Evolutionary conservation across 1,284 basidiomycete genomes (phyloP), one percentile per base, ranked within the genome.

Genomic region (Naganishia liquefaciens): DNA sequence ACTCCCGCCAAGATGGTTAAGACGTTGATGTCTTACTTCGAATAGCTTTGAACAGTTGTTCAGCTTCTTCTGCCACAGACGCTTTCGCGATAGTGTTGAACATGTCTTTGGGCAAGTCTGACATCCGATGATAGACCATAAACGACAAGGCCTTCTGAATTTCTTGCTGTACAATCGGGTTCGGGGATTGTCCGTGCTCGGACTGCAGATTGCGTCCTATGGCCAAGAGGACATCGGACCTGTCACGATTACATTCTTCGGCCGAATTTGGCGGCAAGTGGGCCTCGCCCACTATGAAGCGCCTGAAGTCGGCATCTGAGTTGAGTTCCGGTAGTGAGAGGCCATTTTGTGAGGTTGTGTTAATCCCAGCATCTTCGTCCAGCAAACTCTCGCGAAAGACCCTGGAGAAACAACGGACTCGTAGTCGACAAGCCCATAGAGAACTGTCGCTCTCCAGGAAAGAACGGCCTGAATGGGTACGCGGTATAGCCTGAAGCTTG

Each of bases 391-490:
- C 39, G 10, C 33, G 33, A 0, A 60, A 15, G 5, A 60, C 30
- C 33, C 42, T 60, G 46, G 25, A 40, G 21, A 60, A 60, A 37
- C 40, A 60, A 4, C 57, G 57, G n/a, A 49, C 42, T 7, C 57
- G 57, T 25, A 60, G 37, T 5, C 57, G 57, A 25, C 57, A 60
- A 6, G 57, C 30, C 57, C 57, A 60, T 10, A 60, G 25, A 5
- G 33, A 30, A 50, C 50, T 37, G 15, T 25, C 46, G 57, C 46
- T 50, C 25, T 60, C 57, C 44, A 60, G 28, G 28, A 60, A 60
- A 30, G 57, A 33, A 27, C 11, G 50, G 21, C 11, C 57, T 23
- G 40, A 19, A 4, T 33, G 40, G 19, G 57, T 13, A 15, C 21
- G 37, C 13, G 23, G 5, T 19, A 30, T 27, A 9, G 39, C 47